A percentile compares a stretch with the other conserved stretches of the same genome.
These are phyloP conservation scores for Hericium coralloides DNA, from an alignment of 768 basidiomycete genomes.

Conservation along the genomic window DNA sequence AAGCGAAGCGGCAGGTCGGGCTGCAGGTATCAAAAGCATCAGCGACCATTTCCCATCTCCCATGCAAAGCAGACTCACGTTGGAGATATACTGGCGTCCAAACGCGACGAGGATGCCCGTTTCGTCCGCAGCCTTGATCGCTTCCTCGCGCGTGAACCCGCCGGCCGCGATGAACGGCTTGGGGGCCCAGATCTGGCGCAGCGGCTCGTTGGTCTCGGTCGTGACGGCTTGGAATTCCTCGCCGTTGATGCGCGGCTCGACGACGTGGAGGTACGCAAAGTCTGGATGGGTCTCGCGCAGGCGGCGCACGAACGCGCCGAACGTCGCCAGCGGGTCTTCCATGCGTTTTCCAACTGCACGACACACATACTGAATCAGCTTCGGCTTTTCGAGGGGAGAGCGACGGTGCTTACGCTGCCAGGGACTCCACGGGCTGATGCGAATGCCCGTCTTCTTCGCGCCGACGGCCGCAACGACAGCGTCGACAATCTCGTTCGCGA, in stretches of 20 bases:
- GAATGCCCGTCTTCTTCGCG: neutral
- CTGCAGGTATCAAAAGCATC: neutral
- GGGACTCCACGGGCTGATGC: neutral
- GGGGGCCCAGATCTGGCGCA: constrained; percentile 14
- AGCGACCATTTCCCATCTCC: too few species aligned
- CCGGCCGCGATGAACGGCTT: constrained; percentile 11
- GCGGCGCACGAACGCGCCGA: constrained; percentile 17
- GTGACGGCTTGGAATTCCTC: neutral
- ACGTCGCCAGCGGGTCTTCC: constrained; percentile 17
- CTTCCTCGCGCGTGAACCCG: constrained; percentile 13
- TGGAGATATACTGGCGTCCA: constrained; percentile 18
- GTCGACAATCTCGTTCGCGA: neutral
- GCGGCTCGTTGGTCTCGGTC: constrained; percentile 2
- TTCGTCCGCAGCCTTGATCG: constrained; percentile 10
- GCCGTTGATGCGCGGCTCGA: neutral
- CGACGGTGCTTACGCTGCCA: neutral
- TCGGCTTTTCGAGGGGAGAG: neutral
- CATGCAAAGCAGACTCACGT: constrained; percentile 15
- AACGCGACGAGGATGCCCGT: constrained; percentile 16
- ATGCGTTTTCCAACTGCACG: constrained; percentile 5
- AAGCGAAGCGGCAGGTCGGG: constrained; percentile 10
- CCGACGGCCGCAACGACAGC: neutral
- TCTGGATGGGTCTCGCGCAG: constrained; percentile 16
- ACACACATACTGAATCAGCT: neutral
- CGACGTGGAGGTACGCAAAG: neutral